These are phyloP conservation scores for Dipodascus albidus DNA, from an alignment of 805 yeast genomes.

Conservation along the genomic window DNA sequence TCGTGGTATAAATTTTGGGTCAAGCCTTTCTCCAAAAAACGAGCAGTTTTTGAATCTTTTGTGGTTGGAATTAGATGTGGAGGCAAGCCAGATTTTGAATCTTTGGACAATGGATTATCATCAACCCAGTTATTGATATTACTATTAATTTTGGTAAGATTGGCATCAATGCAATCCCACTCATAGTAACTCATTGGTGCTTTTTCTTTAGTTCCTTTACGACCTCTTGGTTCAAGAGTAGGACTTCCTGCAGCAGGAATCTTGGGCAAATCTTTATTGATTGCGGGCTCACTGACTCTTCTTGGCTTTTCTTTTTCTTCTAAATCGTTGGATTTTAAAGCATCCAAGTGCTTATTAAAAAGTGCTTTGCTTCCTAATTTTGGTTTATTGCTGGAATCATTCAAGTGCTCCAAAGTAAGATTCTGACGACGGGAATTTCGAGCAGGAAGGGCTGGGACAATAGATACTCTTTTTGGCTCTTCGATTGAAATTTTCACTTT, in stretches of 20 bases:
- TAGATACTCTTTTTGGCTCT: background rate
- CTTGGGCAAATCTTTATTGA: background rate
- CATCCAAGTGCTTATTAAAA: background rate
- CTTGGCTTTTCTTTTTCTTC: background rate
- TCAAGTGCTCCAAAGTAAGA: background rate
- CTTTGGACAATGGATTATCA: background rate
- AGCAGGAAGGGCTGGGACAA: background rate
- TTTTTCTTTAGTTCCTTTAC: background rate
- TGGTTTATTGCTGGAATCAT: background rate
- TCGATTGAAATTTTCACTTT: too few relatives aligned
- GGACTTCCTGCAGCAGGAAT: background rate
- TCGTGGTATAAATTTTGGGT: too few relatives aligned
- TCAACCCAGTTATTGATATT: background rate
- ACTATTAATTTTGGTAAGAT: background rate
- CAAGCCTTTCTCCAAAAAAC: too few relatives aligned
- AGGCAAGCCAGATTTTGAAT: too few relatives aligned
- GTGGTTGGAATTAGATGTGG: background rate
- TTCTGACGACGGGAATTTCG: background rate
- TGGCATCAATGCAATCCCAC: constrained; percentile 1
- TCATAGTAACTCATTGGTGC: background rate
- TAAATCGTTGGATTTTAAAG: background rate
- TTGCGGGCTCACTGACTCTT: background rate
- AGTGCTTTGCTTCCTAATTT: background rate
- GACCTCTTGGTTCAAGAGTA: background rate
- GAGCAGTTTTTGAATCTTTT: too few relatives aligned